Evolutionary conservation across 106 monocot genomes (phyloP).

Genomic region (Dendrobium officinale): DNA sequence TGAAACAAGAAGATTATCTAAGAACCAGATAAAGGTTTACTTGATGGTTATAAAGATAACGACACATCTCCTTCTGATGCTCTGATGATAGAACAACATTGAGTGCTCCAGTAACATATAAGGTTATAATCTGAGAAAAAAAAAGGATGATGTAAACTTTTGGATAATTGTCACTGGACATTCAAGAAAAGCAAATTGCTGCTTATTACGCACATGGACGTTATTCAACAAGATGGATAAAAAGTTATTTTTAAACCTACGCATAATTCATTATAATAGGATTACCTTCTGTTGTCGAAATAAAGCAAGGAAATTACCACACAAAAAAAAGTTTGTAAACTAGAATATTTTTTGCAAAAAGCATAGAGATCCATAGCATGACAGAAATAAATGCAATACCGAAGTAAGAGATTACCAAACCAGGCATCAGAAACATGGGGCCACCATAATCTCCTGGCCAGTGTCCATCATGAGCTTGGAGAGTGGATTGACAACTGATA

Average conservation of each 20-base stretch:
- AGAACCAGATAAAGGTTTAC: slow-evolving; percentile 12
- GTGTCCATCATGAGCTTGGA: slow-evolving; percentile 86
- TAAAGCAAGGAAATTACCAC: background rate
- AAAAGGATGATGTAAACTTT: background rate
- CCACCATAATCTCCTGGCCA: slow-evolving; percentile 94
- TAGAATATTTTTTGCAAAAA: background rate
- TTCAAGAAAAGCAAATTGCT: background rate
- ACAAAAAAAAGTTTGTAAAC: background rate
- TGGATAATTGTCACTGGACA: background rate
- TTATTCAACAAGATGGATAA: background rate
- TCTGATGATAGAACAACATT: slow-evolving; percentile 51
- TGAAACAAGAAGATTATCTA: background rate
- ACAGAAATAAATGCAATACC: background rate
- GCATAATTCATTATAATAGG: background rate
- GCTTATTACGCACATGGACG: background rate
- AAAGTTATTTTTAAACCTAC: background rate
- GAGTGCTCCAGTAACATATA: slow-evolving; percentile 42
- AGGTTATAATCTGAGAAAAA: slow-evolving; percentile 31
- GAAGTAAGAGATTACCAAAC: slow-evolving; percentile 36
- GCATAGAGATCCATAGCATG: background rate
- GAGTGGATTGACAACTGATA: slow-evolving; percentile 44
- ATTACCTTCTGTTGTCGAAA: background rate
- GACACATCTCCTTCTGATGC: slow-evolving; percentile 56
- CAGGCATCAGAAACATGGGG: slow-evolving; percentile 81
- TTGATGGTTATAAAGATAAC: slow-evolving; percentile 84